Evolutionary conservation across 2,329 filamentous ascomycete genomes (phyloP), one percentile per base, ranked within the genome.

Genomic region (Pezicula neosporulosa): DNA sequence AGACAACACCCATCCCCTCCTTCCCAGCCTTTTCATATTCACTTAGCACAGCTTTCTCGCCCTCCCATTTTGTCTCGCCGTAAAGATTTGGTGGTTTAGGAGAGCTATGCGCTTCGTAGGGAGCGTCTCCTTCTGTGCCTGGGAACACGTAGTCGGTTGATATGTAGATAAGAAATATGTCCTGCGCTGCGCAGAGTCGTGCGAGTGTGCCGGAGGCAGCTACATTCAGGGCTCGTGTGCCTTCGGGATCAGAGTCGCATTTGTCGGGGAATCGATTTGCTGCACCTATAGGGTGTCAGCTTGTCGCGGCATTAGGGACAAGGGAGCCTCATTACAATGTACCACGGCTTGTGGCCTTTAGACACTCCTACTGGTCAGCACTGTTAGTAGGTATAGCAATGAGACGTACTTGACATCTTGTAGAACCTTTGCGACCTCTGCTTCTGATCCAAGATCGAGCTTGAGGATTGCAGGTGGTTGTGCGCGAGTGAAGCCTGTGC

Each of bases 201-300:
- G 89, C 89, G 12, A 96, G 80, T 8, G 72, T 70, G 44, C 76
- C 72, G 44, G 89, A 87, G 2, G 90, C 87, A 3, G 82, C 77
- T 12, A 93, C 82, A 63, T 96, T 96, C 61, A 95, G 75, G 16
- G 78, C 78, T 54, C 80, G 81, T 3, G 90, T 89, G 49, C 83
- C 87, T 53, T 85, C 81, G 3, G 90, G 91, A 66, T 96, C 83
- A 57, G 82, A 80, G 61, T 91, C 87, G 64, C 91, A 93, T 66
- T 87, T 87, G 70, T 96, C 91, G 2, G 92, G 91, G 63, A 87
- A 95, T 55, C 90, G 84, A 69, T 96, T 92, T 43, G 91, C 91
- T 38, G 91, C 92, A 66, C 88, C 88, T 92, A 49, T 13, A 46
- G 50, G 27, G 7, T 3, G 35, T 58, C 39, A 59, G 56, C 36